Evolutionary conservation across 805 yeast genomes (phyloP).

Genomic region (Metschnikowia matae): DNA sequence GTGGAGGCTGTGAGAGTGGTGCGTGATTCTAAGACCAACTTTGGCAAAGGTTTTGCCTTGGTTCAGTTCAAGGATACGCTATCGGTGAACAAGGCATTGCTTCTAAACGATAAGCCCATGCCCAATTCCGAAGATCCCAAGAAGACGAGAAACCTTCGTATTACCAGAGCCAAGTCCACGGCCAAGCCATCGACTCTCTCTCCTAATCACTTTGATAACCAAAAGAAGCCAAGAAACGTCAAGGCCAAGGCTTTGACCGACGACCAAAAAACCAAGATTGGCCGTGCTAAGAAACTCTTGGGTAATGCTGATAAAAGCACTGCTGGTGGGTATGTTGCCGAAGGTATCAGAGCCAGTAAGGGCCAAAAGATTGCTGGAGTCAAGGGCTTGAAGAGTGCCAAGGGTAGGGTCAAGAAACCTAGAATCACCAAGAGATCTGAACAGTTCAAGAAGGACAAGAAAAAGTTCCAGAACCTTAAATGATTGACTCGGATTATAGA

Average conservation of each 20-base stretch:
- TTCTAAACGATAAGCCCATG: constrained; percentile 66
- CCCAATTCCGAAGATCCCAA: constrained; percentile 19
- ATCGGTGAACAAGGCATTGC: constrained; percentile 75
- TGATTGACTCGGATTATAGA: background rate
- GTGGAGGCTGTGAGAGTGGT: constrained; percentile 87
- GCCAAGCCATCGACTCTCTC: constrained; percentile 41
- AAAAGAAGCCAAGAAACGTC: constrained; percentile 22
- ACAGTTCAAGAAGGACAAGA: constrained; percentile 43
- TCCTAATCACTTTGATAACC: constrained; percentile 41
- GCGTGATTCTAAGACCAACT: constrained; percentile 87
- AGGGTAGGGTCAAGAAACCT: constrained; percentile 49
- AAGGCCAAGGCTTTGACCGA: constrained; percentile 44
- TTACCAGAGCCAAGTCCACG: constrained; percentile 51
- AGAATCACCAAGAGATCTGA: constrained; percentile 54
- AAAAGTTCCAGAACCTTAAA: constrained; percentile 17
- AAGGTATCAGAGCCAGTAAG: constrained; percentile 76
- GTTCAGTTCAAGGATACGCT: constrained; percentile 78
- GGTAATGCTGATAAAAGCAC: constrained; percentile 78
- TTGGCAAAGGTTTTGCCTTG: constrained; percentile 97
- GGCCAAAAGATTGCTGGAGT: constrained; percentile 60
- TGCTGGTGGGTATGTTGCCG: constrained; percentile 56
- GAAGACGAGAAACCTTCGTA: constrained; percentile 63
- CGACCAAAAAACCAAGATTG: constrained; percentile 69
- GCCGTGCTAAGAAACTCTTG: constrained; percentile 70
- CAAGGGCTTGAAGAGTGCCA: constrained; percentile 48